Evolutionary conservation across 371 early-diverging fungal genomes (phyloP).

Genomic region (Rhizopus microsporus): DNA sequence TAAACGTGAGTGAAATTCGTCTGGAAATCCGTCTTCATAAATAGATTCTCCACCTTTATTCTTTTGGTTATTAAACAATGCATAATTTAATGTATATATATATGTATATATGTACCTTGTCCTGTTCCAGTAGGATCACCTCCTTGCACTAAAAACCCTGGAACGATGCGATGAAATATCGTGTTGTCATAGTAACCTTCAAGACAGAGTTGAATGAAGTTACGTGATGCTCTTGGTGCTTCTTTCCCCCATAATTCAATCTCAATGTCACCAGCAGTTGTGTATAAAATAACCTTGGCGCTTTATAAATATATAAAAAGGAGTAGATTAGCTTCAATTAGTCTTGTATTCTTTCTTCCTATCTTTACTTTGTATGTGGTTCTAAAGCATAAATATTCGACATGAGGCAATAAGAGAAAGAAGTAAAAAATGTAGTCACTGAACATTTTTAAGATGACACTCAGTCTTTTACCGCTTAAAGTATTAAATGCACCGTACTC

Average conservation of each 20-base stretch:
- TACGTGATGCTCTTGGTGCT: conserved; percentile 87
- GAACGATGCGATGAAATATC: conserved; percentile 88
- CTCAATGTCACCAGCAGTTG: conserved; percentile 86
- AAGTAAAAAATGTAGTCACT: background rate
- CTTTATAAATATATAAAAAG: conserved; percentile 31
- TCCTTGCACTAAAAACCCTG: conserved; percentile 92
- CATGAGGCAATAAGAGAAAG: conserved; percentile 37
- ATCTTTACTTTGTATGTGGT: conserved; percentile 66
- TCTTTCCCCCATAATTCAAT: conserved; percentile 95
- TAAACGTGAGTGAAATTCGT: conserved; percentile 91
- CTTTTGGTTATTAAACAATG: background rate
- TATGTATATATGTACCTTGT: too few relatives aligned
- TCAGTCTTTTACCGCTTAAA: too few relatives aligned
- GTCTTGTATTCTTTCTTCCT: background rate
- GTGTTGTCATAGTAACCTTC: conserved; percentile 84
- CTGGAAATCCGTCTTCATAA: conserved; percentile 81
- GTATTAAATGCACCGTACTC: too few relatives aligned
- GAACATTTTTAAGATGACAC: too few relatives aligned
- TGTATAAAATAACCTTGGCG: conserved; percentile 89
- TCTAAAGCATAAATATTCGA: conserved; percentile 75
- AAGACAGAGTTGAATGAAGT: conserved; percentile 89
- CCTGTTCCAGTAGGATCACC: conserved; percentile 96
- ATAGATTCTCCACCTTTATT: conserved; percentile 84
- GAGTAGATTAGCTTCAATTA: background rate
- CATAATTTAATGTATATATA: conserved; percentile 7